Evolutionary conservation across 1,284 basidiomycete genomes (phyloP), one percentile per base, ranked within the genome.

Genomic region (Puccinia triticina): DNA sequence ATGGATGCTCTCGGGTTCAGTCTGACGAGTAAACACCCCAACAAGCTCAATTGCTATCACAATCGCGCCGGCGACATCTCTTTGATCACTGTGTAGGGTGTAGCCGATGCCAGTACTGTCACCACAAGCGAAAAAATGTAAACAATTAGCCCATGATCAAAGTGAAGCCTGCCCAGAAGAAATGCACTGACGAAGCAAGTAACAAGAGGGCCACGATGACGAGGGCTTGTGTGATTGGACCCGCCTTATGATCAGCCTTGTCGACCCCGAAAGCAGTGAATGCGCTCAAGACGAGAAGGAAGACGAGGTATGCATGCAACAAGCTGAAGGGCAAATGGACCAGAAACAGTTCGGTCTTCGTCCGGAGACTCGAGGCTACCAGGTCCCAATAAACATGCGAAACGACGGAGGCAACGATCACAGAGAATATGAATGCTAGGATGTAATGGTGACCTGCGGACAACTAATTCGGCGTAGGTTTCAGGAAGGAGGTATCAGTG

Each of bases 241-340:
- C 86, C 5, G 87, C 86, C 79, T 84, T 82, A 85, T 87, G 85
- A 34, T 79, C 83, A 43, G 84, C 83, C n/a, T 84, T 84, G 84
- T 85, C 84, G 34, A 84, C 66, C 64, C 83, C 83, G 83, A 87
- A 87, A 14, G 87, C 87, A n/a, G 87, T 85, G 83, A 88, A 88
- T 2, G 84, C 87, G 26, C 86, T 85, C 53, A 88, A 85, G 74
- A 88, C 85, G 82, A 88, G 84, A 29, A 87, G 84, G n/a, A 88
- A 82, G 71, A 75, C 64, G 10, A 77, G 79, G 83, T 84, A 85
- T 3, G 84, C 84, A 77, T 85, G 84, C 82, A 84, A 83, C 43
- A 87, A 84, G 64, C 84, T 86, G 84, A 88, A 87, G 34, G 88
- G 88, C 12, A 88, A 84, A 82, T 87, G 87, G 37, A 88, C 86